A percentile compares a stretch with the other conserved stretches of the same genome.
Evolutionary conservation across 2,329 filamentous ascomycete genomes (phyloP).

Genomic region (Cladosporium sp.): DNA sequence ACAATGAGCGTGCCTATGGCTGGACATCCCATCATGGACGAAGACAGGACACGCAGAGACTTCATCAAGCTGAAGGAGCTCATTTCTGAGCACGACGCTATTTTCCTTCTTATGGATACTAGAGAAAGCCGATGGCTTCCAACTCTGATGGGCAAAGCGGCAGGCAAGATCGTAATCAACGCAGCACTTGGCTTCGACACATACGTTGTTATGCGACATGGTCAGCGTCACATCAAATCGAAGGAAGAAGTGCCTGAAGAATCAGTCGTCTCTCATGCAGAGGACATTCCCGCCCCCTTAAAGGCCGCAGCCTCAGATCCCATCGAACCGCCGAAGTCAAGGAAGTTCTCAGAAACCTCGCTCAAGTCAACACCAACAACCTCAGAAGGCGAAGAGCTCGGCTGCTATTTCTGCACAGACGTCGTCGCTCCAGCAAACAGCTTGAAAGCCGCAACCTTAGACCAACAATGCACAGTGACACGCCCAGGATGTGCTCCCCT

Average conservation of each 20-base stretch:
- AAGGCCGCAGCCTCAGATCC: conserved; percentile 8
- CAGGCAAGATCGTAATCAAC: conserved; percentile 94
- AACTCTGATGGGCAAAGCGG: conserved; percentile 91
- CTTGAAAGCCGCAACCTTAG: conserved; percentile 90
- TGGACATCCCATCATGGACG: conserved; percentile 81
- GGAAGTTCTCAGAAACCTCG: conserved; percentile 36
- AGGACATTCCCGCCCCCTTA: conserved; percentile 3
- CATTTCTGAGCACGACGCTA: conserved; percentile 81
- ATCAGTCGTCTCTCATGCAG: conserved; percentile 2
- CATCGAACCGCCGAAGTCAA: conserved; percentile 10
- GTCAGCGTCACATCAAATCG: conserved; percentile 49
- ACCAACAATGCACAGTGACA: conserved; percentile 97
- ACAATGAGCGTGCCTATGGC: conserved; percentile 91
- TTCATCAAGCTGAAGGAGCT: conserved; percentile 74
- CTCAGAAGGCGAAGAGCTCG: conserved; percentile 57
- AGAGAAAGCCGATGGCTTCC: conserved; percentile 93
- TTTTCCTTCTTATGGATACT: conserved; percentile 94
- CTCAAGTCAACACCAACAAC: conserved; percentile 48
- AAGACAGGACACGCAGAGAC: conserved; percentile 68
- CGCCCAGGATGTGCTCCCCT: conserved; percentile 89
- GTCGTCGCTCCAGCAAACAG: conserved; percentile 93
- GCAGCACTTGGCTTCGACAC: conserved; percentile 95
- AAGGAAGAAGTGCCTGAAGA: background rate
- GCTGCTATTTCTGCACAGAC: conserved; percentile 98
- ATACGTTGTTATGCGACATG: conserved; percentile 96